phyloP scores from a whole-genome alignment of 2,329 filamentous ascomycete genomes.

The Hansfordia pulvinata region DNA sequence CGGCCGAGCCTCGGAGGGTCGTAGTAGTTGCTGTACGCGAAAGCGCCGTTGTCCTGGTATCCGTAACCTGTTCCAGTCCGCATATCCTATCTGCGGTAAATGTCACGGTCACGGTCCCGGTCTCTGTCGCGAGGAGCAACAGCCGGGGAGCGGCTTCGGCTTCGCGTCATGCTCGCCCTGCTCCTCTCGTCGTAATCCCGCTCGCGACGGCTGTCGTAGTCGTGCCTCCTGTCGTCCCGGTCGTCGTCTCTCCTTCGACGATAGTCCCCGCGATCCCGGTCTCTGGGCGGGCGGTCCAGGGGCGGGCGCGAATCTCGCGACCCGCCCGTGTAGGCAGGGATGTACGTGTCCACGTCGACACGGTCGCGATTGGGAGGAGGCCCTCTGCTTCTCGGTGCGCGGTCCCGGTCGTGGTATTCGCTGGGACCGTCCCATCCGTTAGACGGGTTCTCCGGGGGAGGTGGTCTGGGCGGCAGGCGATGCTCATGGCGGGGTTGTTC shows the following conservation, averaged over 20 bases:
- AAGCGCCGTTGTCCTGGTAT: no score
- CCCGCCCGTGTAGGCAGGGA: conserved; percentile 29
- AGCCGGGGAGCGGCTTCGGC: conserved; percentile 29
- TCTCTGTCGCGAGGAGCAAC: conserved; percentile 21
- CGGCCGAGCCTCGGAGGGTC: no score
- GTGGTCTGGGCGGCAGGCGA: conserved; percentile 33
- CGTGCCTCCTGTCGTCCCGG: conserved; percentile 19
- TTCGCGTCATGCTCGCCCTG: conserved; percentile 25
- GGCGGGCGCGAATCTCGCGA: conserved; percentile 13
- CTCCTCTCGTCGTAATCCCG: conserved; percentile 19
- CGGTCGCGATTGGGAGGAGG: conserved; percentile 18
- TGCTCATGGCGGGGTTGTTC: conserved; percentile 25
- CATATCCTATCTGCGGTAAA: conserved; percentile 34
- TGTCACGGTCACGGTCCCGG: conserved; percentile 29
- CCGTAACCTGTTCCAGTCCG: not conserved
- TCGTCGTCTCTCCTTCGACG: conserved; percentile 18
- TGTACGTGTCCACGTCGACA: conserved; percentile 35
- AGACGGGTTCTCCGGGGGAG: conserved; percentile 26
- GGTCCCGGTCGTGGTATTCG: conserved; percentile 27
- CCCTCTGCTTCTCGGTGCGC: conserved; percentile 15
- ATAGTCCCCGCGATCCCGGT: conserved; percentile 11
- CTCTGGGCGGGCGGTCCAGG: not conserved
- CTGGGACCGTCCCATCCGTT: conserved; percentile 20
- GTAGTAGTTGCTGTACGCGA: no score
- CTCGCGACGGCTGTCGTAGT: conserved; percentile 23